Conservation (phyloP, 1,284 basidiomycete genomes). For the Pyrrhoderma noxium region DNA sequence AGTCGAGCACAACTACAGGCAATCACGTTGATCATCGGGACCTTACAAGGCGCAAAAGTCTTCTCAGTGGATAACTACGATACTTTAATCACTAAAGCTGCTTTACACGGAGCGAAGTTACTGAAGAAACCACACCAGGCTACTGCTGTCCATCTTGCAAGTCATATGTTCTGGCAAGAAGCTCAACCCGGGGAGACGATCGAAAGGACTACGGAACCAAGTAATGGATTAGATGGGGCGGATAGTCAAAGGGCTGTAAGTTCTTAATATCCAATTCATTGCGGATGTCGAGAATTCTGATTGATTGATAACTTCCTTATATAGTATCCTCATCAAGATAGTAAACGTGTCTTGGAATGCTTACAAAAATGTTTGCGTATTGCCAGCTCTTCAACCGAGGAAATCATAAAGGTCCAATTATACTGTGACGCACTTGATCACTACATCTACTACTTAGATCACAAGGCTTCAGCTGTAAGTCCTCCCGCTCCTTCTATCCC, state of each 20-base stretch:
- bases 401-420: constrained; percentile 88
- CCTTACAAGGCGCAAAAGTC: constrained; percentile 76
- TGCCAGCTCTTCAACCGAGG: constrained; percentile 89
- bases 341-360: constrained; percentile 92
- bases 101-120: constrained; percentile 86
- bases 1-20: constrained; percentile 88
- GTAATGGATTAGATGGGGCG: constrained; percentile 39
- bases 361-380: constrained; percentile 90
- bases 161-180: constrained; percentile 96
- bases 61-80: constrained; percentile 92
- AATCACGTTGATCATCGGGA: constrained; percentile 86
- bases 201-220: constrained; percentile 31
- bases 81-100: constrained; percentile 92
- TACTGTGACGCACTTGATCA: constrained; percentile 92
- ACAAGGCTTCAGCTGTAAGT: constrained; percentile 79
- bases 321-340: constrained; percentile 84
- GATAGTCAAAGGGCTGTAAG: constrained; percentile 54
- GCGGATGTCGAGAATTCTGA: constrained; percentile 13
- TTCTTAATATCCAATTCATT: constrained; percentile 19
- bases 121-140: constrained; percentile 96
- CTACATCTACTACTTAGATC: constrained; percentile 92
- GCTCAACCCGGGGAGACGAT: constrained; percentile 32
- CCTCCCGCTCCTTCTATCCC: too few species aligned
- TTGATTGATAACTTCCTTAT: not conserved
- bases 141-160: constrained; percentile 87